Evolutionary conservation across 2,329 filamentous ascomycete species (phyloP).

Genomic region (Cladophialophora psammophila): DNA sequence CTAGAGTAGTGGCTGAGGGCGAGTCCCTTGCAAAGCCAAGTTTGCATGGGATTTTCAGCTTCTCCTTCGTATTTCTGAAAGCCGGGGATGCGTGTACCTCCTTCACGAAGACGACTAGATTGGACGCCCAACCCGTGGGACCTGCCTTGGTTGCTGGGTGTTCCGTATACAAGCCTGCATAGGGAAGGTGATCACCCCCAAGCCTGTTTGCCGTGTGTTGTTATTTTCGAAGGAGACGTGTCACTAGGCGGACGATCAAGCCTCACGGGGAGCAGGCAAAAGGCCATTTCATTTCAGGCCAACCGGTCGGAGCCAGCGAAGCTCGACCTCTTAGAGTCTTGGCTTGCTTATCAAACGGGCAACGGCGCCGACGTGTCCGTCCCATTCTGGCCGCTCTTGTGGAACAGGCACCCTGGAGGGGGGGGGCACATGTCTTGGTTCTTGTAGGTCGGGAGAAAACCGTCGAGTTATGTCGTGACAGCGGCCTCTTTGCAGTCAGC

Average conservation of each 20-base stretch:
- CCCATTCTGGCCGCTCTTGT: conserved; percentile 7
- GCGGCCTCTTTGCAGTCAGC: not conserved
- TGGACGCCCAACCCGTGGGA: not conserved
- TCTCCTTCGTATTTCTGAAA: not conserved
- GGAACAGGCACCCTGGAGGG: not conserved
- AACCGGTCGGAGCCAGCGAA: conserved; percentile 14
- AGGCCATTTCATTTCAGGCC: conserved; percentile 18
- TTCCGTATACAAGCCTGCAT: conserved; percentile 1
- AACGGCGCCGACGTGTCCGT: conserved; percentile 21
- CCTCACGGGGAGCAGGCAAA: not conserved
- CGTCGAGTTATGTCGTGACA: conserved; percentile 2
- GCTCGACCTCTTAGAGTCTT: conserved; percentile 13
- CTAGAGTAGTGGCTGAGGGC: conserved; percentile 3
- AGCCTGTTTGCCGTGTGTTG: conserved; percentile 12
- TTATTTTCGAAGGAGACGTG: conserved; percentile 13
- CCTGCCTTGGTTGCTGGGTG: conserved; percentile 1
- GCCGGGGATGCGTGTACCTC: conserved; percentile 4
- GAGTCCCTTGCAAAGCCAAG: not conserved
- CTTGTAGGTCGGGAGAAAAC: not conserved
- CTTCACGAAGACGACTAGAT: not conserved
- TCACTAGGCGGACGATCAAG: conserved; percentile 11
- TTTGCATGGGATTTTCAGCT: not conserved
- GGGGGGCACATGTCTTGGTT: not conserved
- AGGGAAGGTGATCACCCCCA: conserved; percentile 5
- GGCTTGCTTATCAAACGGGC: conserved; percentile 14